phyloP scores from a whole-genome alignment of 2,329 filamentous ascomycete species.

The Pestalotiopsis sp. region DNA sequence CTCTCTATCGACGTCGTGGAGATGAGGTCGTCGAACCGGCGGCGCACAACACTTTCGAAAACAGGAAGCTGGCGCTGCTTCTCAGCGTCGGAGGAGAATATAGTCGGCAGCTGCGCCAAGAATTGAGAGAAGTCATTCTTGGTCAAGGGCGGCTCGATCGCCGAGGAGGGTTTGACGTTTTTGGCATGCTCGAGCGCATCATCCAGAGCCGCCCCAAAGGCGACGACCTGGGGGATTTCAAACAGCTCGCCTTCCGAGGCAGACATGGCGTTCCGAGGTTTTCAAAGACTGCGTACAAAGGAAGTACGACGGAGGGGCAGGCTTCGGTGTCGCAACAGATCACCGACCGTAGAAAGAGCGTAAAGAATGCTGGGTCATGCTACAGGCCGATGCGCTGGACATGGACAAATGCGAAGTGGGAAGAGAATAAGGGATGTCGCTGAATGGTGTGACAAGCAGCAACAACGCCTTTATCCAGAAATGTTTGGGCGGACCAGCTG shows the following conservation, averaged over 20 bases:
- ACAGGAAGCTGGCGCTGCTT: conserved; percentile 63
- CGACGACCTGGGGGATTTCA: conserved; percentile 52
- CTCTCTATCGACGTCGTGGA: conserved; percentile 74
- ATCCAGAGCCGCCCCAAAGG: conserved; percentile 54
- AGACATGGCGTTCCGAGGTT: conserved; percentile 42
- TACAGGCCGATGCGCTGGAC: neutral
- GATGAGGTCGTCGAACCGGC: conserved; percentile 76
- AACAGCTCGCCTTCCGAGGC: conserved; percentile 44
- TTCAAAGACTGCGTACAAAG: neutral
- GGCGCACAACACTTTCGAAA: conserved; percentile 81
- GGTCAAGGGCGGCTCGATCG: conserved; percentile 73
- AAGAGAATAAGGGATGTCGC: neutral
- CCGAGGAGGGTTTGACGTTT: conserved; percentile 55
- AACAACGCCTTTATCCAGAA: neutral
- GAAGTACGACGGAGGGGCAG: conserved; percentile 15
- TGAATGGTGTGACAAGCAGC: neutral
- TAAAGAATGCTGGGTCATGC: conserved; percentile 1
- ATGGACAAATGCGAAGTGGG: neutral
- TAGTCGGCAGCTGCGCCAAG: conserved; percentile 41
- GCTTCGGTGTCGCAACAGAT: conserved; percentile 6
- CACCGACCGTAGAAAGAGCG: neutral
- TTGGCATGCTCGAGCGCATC: conserved; percentile 60
- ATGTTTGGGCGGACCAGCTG: neutral
- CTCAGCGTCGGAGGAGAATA: conserved; percentile 38
- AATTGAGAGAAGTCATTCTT: conserved; percentile 64